Evolutionary conservation across 1,139 yeast species (phyloP).

Genomic region (Zygosaccharomyces pseudobailii): DNA sequence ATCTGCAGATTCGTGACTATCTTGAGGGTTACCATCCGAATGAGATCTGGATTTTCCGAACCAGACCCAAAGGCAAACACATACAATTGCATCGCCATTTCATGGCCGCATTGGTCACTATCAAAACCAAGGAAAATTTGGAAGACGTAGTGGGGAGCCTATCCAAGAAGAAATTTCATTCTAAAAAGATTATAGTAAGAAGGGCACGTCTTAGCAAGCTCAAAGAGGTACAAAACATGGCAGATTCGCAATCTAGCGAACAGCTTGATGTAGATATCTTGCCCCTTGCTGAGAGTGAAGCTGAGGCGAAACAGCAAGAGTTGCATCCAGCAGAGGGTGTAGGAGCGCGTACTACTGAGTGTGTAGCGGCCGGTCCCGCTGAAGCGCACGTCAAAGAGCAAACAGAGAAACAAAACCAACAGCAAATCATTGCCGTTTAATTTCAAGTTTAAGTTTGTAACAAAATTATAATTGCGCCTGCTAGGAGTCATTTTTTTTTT

Average conservation of each 20-base stretch:
- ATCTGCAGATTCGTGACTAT: constrained; percentile 40
- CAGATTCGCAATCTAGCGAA: constrained; percentile 20
- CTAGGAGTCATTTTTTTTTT: neutral
- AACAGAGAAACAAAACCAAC: neutral
- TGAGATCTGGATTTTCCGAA: constrained; percentile 45
- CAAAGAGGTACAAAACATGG: constrained; percentile 41
- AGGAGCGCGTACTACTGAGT: no score
- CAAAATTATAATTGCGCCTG: neutral
- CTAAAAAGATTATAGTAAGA: constrained; percentile 37
- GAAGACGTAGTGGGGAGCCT: constrained; percentile 42
- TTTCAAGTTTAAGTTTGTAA: neutral
- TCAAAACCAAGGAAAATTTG: constrained; percentile 43
- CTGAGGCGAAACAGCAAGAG: neutral
- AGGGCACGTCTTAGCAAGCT: constrained; percentile 43
- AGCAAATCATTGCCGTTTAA: neutral
- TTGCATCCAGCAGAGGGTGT: no score
- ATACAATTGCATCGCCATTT: constrained; percentile 32
- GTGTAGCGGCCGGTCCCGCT: neutral
- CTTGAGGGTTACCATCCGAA: constrained; percentile 45
- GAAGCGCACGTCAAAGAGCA: neutral
- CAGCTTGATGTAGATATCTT: neutral
- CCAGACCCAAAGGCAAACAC: constrained; percentile 30
- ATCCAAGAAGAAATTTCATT: constrained; percentile 34
- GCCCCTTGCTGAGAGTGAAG: neutral
- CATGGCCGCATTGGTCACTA: constrained; percentile 52